Conservation (phyloP, 2,329 filamentous ascomycete species). For the Monilinia vaccinii-corymbosi region DNA sequence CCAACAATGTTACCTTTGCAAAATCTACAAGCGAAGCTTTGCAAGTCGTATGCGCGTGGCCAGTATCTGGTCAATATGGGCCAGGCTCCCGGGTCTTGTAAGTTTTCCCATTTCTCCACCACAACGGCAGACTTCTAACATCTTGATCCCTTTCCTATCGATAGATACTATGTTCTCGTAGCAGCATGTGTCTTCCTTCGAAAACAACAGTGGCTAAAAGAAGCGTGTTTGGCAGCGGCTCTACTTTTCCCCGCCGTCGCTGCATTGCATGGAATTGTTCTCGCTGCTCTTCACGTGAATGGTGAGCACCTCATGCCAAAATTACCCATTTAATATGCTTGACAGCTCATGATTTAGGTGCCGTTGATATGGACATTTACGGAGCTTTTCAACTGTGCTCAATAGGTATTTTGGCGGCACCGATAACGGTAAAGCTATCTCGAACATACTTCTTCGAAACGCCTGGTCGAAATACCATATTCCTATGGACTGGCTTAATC, state of each 20-base stretch:
- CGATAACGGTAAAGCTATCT: constrained; percentile 51
- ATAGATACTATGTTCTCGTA: constrained; percentile 55
- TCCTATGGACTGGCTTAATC: constrained; percentile 54
- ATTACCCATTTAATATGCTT: not conserved
- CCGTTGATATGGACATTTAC: constrained; percentile 59
- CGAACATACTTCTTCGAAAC: constrained; percentile 51
- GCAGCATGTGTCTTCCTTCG: constrained; percentile 54
- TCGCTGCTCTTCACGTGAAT: constrained; percentile 49
- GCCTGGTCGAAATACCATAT: constrained; percentile 56
- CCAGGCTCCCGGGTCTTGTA: constrained; percentile 44
- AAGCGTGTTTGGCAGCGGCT: constrained; percentile 54
- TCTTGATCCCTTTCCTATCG: not conserved
- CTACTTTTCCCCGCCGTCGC: constrained; percentile 55
- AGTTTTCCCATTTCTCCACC: constrained; percentile 20
- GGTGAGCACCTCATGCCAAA: constrained; percentile 34
- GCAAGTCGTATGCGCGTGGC: constrained; percentile 47
- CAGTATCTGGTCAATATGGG: constrained; percentile 48
- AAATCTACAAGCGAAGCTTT: constrained; percentile 24
- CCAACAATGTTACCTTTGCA: constrained; percentile 16
- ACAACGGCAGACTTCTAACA: not conserved
- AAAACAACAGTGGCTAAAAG: constrained; percentile 51
- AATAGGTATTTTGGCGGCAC: constrained; percentile 55
- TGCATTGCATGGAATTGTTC: constrained; percentile 53
- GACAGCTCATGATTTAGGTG: constrained; percentile 34
- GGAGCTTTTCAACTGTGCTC: constrained; percentile 60